phyloP scores from a whole-genome alignment of 2,329 filamentous ascomycete species.

The Aureobasidium sp. region DNA sequence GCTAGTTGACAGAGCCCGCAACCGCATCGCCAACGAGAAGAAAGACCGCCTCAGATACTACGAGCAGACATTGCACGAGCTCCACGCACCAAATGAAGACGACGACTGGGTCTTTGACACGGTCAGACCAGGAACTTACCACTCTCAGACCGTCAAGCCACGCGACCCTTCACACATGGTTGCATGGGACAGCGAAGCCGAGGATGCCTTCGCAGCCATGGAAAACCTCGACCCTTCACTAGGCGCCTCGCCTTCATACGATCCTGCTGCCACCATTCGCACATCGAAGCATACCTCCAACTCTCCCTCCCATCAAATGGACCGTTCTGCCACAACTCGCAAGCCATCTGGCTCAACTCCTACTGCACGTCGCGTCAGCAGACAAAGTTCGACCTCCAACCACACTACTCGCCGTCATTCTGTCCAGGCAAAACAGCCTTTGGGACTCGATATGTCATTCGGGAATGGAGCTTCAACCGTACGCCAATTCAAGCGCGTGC shows the following conservation, averaged over 20 bases:
- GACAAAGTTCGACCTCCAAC: constrained; percentile 27
- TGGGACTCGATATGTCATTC: constrained; percentile 85
- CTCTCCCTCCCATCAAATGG: constrained; percentile 19
- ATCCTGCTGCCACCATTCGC: constrained; percentile 28
- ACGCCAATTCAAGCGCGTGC: constrained; percentile 82
- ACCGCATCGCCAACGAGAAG: constrained; percentile 64
- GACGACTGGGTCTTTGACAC: constrained; percentile 97
- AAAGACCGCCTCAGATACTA: constrained; percentile 72
- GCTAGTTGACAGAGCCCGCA: constrained; percentile 71
- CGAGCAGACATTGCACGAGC: constrained; percentile 67
- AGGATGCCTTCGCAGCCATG: constrained; percentile 29
- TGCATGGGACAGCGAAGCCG: constrained; percentile 26
- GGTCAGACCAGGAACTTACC: constrained; percentile 59
- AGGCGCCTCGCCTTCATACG: constrained; percentile 21
- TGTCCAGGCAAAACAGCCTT: constrained; percentile 54
- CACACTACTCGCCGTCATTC: constrained; percentile 38
- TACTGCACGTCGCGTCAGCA: constrained; percentile 23
- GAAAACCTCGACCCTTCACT: constrained; percentile 37
- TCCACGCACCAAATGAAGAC: constrained; percentile 51
- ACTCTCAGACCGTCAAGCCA: constrained; percentile 41
- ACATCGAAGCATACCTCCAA: constrained; percentile 25
- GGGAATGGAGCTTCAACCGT: constrained; percentile 90
- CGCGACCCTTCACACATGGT: constrained; percentile 39
- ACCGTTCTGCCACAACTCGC: constrained; percentile 30
- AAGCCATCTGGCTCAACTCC: constrained; percentile 25